Base-by-base conservation (phyloP, 768 basidiomycete genomes). In the Lentinus brumalis region DNA sequence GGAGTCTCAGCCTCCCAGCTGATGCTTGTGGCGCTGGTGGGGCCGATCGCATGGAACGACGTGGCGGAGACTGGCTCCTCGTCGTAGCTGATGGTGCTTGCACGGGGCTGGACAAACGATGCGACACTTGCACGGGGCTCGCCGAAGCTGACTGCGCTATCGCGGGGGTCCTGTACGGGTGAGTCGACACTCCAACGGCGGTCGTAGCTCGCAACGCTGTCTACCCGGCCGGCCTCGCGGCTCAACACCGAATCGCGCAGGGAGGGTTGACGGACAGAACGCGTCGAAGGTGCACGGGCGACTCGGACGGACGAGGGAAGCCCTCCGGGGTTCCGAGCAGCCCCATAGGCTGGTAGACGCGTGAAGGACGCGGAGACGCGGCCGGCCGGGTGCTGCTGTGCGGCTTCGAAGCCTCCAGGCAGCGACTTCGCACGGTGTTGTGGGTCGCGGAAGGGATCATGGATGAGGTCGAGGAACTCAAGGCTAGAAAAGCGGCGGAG, bases 401-500 rank as follows among this genome's bases (percentile, higher is more conserved):
- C 32, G 5, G 53, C 53, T 5, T 59, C 50, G 52, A 59, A 52
- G 18, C 38, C 44, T n/a, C 56, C 47, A 7, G 62, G 62, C 4
- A 63, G 62, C 4, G 62, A 63, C 42, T 44, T 53, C 18, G 62
- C 56, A 30, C 62, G 62, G 6, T 32, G 40, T 16, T 56, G 57
- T 5, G 62, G 53, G 38, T 63, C 62, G 29, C 62, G 62, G 62
- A 63, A 59, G 2, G 62, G 57, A 44, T 63, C 62, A 15, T 58
- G 55, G 35, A 59, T 42, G 42, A 61, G 56, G 61, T 67, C 66
- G 46, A 67, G 63, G 57, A 63, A 63, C 15, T 63, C 62, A n/a
- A 67, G 62, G 57, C 65, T 62, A 1, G 66, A 67, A 39, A 67
- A 56, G 5, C 66, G 63, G 21, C 66, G 66, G 26, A 67, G 61